Evolutionary conservation across 768 basidiomycete species (phyloP), one percentile per base, ranked within the genome.

Genomic region (Mycena galericulata): DNA sequence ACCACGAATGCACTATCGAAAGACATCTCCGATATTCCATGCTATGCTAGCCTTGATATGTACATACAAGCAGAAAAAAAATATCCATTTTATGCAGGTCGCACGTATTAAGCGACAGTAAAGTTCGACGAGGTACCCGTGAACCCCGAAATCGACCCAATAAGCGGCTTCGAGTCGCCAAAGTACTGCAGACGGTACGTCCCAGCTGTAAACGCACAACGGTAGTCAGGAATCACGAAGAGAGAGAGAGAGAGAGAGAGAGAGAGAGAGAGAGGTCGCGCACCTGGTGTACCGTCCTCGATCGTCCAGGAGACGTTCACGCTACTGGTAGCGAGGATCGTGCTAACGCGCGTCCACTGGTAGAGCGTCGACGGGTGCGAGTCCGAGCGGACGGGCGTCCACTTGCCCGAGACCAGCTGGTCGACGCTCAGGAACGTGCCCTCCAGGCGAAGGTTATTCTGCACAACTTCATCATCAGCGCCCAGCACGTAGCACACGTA

Each of bases 401-500:
- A 94, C 58, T 79, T 76, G 30, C 81, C 83, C 18, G 80, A 74
- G 9, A 83, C 78, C 36, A 84, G 76, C 56, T 82, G 85, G 65
- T 94, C 91, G 43, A 94, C 86, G 1, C 84, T 87, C 47, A 94
- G 79, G 83, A 92, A 94, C 1, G 92, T 93, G 47, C 83, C 84
- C 73, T 93, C 92, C 14, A 94, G 82, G 26, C 88, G 87, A 34
- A 93, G 85, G 74, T 94, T 94, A 73, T 95, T 95, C 92, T 93
- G 69, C 32, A 11, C 18, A 22, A 14, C 34, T 15, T 15, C 4
- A 22, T 43, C 47, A 63, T 6, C 34, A 14, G 14, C 34, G 53
- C 41, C n/a, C n/a, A 14, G 17, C 22, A 27, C 9, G 51, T 5
- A 41, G 3, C 24, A 20, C 5, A 22, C 40, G 49, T 15, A 62